These are phyloP conservation scores for Fusarium dlaminii DNA, from an alignment of 2,329 filamentous ascomycete species.

Conservation along the genomic window DNA sequence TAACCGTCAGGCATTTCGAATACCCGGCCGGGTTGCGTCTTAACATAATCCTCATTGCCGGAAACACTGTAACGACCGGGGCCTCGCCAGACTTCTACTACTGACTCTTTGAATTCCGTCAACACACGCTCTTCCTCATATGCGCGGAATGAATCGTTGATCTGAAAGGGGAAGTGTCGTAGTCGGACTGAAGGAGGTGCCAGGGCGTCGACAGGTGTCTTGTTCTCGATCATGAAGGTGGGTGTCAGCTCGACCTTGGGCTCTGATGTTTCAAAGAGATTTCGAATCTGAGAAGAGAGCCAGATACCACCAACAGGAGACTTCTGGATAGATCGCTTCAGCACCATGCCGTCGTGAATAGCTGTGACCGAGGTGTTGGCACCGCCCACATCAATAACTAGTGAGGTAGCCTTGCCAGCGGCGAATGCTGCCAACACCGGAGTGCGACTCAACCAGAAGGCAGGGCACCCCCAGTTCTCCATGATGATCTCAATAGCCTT, in stretches of 20 bases:
- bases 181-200: conserved; percentile 80
- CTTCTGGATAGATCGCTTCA: conserved; percentile 88
- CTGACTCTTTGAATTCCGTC: conserved; percentile 96
- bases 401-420: conserved; percentile 89
- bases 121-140: conserved; percentile 93
- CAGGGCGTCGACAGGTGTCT: conserved; percentile 87
- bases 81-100: conserved; percentile 92
- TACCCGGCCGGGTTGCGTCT: conserved; percentile 78
- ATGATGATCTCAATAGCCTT: conserved; percentile 96
- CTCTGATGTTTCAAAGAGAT: conserved; percentile 76
- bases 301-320: conserved; percentile 89
- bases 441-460: conserved; percentile 91
- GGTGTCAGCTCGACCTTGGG: conserved; percentile 79
- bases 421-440: conserved; percentile 92
- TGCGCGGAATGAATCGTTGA: conserved; percentile 76
- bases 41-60: conserved; percentile 81
- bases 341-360: conserved; percentile 91
- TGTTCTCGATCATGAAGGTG: conserved; percentile 87
- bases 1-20: conserved; percentile 98
- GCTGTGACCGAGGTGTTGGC: conserved; percentile 89
- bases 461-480: conserved; percentile 95
- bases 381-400: conserved; percentile 92
- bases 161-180: conserved; percentile 71
- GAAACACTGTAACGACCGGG: conserved; percentile 72
- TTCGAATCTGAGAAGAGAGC: conserved; percentile 87